phyloP scores from a whole-genome alignment of 495 filamentous ascomycete genomes.

The Podospora tetraspora region DNA sequence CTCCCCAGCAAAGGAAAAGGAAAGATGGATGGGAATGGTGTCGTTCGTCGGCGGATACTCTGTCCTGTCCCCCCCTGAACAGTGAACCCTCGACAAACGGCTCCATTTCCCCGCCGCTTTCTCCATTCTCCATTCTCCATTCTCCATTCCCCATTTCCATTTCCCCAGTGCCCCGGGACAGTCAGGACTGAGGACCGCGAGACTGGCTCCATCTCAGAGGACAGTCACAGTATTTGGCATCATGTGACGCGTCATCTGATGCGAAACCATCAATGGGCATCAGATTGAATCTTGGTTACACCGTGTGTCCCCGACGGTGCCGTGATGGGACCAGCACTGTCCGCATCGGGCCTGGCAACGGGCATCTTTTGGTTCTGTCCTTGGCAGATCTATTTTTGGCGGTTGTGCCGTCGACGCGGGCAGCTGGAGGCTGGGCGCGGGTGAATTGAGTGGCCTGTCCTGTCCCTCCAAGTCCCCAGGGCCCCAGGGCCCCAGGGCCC shows the following conservation, averaged over 20 bases:
- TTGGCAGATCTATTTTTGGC: conserved; percentile 15
- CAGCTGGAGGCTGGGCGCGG: conserved; percentile 9
- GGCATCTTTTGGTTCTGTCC: neutral
- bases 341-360: neutral
- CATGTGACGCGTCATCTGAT: conserved; percentile 2
- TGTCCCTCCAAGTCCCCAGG: neutral
- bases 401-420: conserved; percentile 2
- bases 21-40: no score
- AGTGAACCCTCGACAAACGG: neutral
- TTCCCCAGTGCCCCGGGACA: neutral
- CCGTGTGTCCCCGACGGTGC: no score
- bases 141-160: neutral
- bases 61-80: neutral
- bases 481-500: no score
- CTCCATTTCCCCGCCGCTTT: neutral
- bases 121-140: neutral
- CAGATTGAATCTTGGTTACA: neutral
- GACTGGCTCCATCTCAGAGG: no score
- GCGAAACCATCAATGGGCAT: neutral
- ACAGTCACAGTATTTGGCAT: neutral
- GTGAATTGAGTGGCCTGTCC: conserved; percentile 5
- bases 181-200: no score
- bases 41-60: neutral
- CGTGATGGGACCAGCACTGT: neutral
- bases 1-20: neutral